These are phyloP conservation scores for Neoboletus magnificus DNA, from an alignment of 768 basidiomycete species.

Conservation along the genomic window DNA sequence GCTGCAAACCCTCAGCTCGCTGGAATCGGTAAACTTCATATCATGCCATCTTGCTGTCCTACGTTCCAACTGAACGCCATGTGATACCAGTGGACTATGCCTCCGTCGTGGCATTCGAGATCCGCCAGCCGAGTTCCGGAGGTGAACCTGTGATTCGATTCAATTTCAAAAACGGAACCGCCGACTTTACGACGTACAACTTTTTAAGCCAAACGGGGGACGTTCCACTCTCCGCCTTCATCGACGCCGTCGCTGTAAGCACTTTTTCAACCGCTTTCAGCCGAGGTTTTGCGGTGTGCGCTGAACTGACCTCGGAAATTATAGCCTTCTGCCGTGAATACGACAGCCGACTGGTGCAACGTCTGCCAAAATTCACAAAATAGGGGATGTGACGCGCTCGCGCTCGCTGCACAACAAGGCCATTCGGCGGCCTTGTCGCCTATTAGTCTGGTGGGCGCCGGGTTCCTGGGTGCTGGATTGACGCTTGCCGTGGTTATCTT, in stretches of 20 bases:
- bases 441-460: constrained; percentile 59
- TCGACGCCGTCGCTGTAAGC: constrained; percentile 39
- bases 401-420: constrained; percentile 28
- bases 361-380: constrained; percentile 54
- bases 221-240: constrained; percentile 52
- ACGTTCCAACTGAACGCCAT: neutral
- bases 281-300: neutral
- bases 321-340: constrained; percentile 50
- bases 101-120: constrained; percentile 54
- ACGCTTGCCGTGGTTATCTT: constrained; percentile 41
- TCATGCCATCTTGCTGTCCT: neutral
- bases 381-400: constrained; percentile 53
- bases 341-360: constrained; percentile 55
- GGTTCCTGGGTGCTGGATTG: constrained; percentile 62
- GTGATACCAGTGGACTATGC: constrained; percentile 55
- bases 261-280: neutral
- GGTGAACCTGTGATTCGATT: constrained; percentile 55
- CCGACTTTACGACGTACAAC: constrained; percentile 44
- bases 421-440: constrained; percentile 33
- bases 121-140: constrained; percentile 45
- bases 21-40: constrained; percentile 46
- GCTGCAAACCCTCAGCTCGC: constrained; percentile 50
- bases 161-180: constrained; percentile 68
- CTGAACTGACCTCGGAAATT: neutral
- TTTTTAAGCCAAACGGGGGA: constrained; percentile 47